Base-by-base conservation (phyloP, 257 asterid genomes). In the Solanum raphanifolium region DNA sequence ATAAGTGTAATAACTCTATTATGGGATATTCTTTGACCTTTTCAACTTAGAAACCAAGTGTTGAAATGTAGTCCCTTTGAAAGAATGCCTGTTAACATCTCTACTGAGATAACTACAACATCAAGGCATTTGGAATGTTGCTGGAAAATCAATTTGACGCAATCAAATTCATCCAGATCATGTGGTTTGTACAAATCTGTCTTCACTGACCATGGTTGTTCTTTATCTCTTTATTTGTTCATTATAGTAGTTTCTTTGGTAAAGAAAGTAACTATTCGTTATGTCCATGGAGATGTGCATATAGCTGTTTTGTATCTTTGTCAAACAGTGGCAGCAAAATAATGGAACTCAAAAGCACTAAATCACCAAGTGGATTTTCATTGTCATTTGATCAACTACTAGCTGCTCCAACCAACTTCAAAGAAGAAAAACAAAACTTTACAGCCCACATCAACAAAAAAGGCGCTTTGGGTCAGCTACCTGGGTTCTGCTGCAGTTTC, bases 401-500 rank as follows among this genome's bases (percentile, higher is more conserved):
- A n/a, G 72, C 32, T 65, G 73, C 34, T 66, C 73, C 34, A 66
- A 66, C 73, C 35, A 66, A 25, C 34, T 66, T 66, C 20, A 66
- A 66, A 25, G 73, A 66, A 66, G 20, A 25, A 66, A 65, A 66
- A 66, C 73, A 66, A 5, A 66, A 25, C 20, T 66, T 66, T 65
- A 65, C 72, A 65, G 95, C 97, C 79, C 98, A 88, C 31, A 93
- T 94, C 5, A 96, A 96, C 86, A 74, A 84, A 76, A 91, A 91
- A 86, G 10, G 92, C 88, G 1, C 94, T 94, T 23, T 94, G 98
- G 92, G 88, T 94, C 83, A 98, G 98, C 83, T 95, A 96, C 89
- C 86, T 92, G 86, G 94, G 92, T 73, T 94, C 98, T 35, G 98
- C 98, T 0, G 90, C 86, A 83, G 97, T 95, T 72, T 96, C 98